Base-by-base conservation (phyloP, 202 grass and related monocot species). In the Setaria viridis region DNA sequence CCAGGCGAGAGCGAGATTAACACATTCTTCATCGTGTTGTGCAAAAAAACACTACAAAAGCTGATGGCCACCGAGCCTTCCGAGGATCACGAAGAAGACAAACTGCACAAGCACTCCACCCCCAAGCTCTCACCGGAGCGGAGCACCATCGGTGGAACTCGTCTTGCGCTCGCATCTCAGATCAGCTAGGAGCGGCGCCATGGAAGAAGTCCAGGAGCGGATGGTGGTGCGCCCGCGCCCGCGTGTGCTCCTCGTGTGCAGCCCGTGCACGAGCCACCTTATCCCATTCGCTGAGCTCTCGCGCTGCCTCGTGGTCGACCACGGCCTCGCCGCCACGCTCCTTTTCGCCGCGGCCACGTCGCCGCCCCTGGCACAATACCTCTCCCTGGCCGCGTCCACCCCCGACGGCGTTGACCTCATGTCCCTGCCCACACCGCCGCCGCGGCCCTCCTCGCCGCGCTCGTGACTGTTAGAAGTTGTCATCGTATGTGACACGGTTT, bases 181-280 rank as follows among this genome's bases (percentile, higher is more conserved):
- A 25, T 25, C 48, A 10, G 11, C 20, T 25, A 25, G 41, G 41
- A 0, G 8, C 20, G 11, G 11, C 48, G 45, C 43, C 67, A 92
- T 90, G 90, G 79, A 87, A 15, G 42, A 48, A 29, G 74, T 68
- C n/a, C 19, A 49, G 4, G 41, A 30, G 6, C 5, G 5, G 2
- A 9, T 12, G 21, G 56, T 25, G 25, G 25, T 25, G 25, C 25
- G 25, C 0, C 25, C 17, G n/a, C 73, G 74, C 55, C 81, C 81
- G 13, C 91, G 83, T 47, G 82, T 93, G 20, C 54, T 84, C 12
- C 62, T 97, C 8, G 70, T 97, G 3, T 65, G 82, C 25, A 93
- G 85, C 72, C 91, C 91, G 37, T 92, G 89, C 75, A 87, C 93
- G 87, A 91, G 94, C 19, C 91, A 97, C 59, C 87, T 93, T 67